Evolutionary conservation across 2,329 filamentous ascomycete species (phyloP), one percentile per base, ranked within the genome.

Genomic region (Neonectria sp.): DNA sequence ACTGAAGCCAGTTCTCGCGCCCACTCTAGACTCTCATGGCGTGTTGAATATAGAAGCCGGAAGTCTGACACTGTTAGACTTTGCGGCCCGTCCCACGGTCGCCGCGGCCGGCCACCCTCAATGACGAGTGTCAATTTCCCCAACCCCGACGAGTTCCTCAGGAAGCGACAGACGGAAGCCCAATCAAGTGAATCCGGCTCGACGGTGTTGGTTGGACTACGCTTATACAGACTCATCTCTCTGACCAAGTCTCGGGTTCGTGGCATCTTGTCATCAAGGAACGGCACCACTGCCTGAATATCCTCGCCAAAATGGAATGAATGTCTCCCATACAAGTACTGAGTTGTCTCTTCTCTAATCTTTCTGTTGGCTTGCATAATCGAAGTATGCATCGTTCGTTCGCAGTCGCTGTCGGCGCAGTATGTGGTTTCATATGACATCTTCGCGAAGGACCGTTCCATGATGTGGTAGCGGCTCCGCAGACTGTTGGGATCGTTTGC

Each of bases 231-330:
- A 13, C 83, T 82, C 12, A 92, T 78, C 40, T 83, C 81, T 33
- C 81, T 80, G 65, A 91, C 78, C 53, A 86, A 79, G 11, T 77
- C 75, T 37, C 86, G 82, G 2, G 86, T 84, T 21, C 77, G 71
- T 1, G 84, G 82, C 3, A 86, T 88, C 37, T 90, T 82, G 75
- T 91, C 88, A 35, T 81, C 80, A 45, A 92, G 80, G 75, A 91
- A 91, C 0, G 89, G 88, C 1, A 86, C 83, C 6, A 89, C 83
- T 17, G 89, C 88, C 77, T 91, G 89, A 69, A 91, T 82, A 77
- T 89, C 83, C 55, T 83, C 83, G 68, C 86, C 86, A 76, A 92
- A 92, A 72, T 87, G 85, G 76, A 91, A 91, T 1, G 81, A 81
- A 75, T 90, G 87, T 62, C 77, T 80, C 8, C 81, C 82, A 77